Evolutionary conservation across 371 early-diverging fungal genomes (phyloP).

Genomic region (Syncephalastrum contaminatum): DNA sequence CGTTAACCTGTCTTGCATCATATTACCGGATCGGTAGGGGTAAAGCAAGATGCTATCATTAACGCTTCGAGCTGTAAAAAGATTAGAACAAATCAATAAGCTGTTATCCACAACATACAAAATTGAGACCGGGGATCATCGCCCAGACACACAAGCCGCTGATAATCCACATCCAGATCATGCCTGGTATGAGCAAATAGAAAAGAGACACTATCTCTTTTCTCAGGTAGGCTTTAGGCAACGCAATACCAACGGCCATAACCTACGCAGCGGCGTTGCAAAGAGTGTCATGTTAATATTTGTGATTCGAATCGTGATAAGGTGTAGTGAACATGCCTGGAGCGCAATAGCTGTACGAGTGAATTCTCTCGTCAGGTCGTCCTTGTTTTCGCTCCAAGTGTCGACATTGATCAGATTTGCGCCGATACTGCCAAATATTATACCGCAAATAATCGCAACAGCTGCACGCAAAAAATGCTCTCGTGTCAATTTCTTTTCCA

Average conservation of each 20-base stretch:
- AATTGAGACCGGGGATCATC: constrained; percentile 32
- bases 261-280: constrained; percentile 35
- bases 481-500: neutral
- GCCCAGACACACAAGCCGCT: constrained; percentile 37
- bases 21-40: constrained; percentile 66
- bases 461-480: constrained; percentile 31
- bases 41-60: constrained; percentile 48
- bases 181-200: constrained; percentile 76
- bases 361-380: constrained; percentile 61
- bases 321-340: constrained; percentile 41
- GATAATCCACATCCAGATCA: constrained; percentile 65
- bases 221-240: constrained; percentile 56
- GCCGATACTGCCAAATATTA: constrained; percentile 77
- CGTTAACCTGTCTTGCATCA: constrained; percentile 23
- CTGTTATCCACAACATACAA: constrained; percentile 24
- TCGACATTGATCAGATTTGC: constrained; percentile 38
- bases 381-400: constrained; percentile 40
- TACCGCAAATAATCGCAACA: constrained; percentile 83
- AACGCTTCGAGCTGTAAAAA: constrained; percentile 40
- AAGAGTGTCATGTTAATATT: constrained; percentile 5
- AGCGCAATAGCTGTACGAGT: constrained; percentile 78
- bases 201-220: constrained; percentile 58
- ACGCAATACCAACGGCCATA: constrained; percentile 77
- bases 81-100: no score
- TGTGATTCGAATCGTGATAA: neutral